A percentile compares a stretch with the other conserved stretches of the same genome.
phyloP scores from a whole-genome alignment of 2,329 filamentous ascomycete genomes.

The Talaromyces funiculosus region DNA sequence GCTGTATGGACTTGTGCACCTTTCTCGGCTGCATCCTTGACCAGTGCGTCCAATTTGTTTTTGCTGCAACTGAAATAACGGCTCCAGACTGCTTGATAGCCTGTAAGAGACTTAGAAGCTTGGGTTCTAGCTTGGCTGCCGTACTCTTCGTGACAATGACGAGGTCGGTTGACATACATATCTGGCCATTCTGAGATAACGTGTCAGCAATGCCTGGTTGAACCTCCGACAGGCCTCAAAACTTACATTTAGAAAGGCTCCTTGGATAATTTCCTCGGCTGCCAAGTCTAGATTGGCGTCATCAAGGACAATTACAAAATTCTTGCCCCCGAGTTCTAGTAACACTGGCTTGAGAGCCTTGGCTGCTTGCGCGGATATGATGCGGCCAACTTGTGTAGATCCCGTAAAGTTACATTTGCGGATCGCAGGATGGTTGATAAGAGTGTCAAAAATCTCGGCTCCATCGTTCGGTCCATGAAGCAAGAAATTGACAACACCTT shows the following conservation, averaged over 20 bases:
- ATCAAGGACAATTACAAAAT: constrained; percentile 38
- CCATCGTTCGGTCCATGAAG: constrained; percentile 29
- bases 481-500: constrained; percentile 39
- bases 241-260: constrained; percentile 51
- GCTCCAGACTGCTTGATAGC: neutral
- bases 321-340: constrained; percentile 48
- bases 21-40: neutral
- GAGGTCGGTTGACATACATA: constrained; percentile 61
- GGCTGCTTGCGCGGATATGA: constrained; percentile 34
- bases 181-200: constrained; percentile 54
- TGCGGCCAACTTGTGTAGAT: constrained; percentile 37
- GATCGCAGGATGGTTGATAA: constrained; percentile 35
- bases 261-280: constrained; percentile 38
- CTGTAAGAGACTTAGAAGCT: neutral
- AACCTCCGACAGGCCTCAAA: too few species aligned
- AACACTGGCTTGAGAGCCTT: constrained; percentile 41
- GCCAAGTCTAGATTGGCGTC: constrained; percentile 44
- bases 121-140: neutral
- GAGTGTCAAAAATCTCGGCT: constrained; percentile 27
- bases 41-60: neutral
- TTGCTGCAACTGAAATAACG: neutral
- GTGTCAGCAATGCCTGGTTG: neutral
- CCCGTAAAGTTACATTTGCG: constrained; percentile 45
- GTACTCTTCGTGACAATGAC: constrained; percentile 46
- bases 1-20: neutral